These are phyloP conservation scores for Smallanthus sonchifolius DNA, from an alignment of 129 eudicot species.

Conservation along the genomic window DNA sequence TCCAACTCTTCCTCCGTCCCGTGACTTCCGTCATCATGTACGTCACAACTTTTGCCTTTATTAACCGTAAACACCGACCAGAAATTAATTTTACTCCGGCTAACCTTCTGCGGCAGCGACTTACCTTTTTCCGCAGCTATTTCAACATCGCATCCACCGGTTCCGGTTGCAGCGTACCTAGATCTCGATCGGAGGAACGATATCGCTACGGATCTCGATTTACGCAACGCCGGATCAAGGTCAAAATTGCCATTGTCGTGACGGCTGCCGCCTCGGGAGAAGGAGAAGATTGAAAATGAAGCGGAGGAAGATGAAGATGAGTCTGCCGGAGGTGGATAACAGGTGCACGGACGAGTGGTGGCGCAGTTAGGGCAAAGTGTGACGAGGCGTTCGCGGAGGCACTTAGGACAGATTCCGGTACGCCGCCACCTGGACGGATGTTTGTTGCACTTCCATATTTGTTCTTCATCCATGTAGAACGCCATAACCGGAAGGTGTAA, in stretches of 20 bases:
- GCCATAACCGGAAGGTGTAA: constrained; percentile 28
- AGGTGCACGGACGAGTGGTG: constrained; percentile 54
- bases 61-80: constrained; percentile 43
- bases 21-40: background rate
- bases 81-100: constrained; percentile 37
- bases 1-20: background rate
- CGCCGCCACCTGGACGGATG: constrained; percentile 67
- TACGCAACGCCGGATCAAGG: constrained; percentile 56
- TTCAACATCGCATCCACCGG: background rate
- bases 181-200: constrained; percentile 55
- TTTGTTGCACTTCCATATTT: constrained; percentile 68
- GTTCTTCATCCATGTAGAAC: constrained; percentile 55
- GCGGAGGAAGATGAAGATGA: constrained; percentile 32
- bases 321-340: constrained; percentile 31
- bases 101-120: constrained; percentile 6
- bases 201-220: constrained; percentile 60
- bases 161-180: constrained; percentile 10
- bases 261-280: constrained; percentile 35
- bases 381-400: constrained; percentile 75
- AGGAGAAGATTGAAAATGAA: constrained; percentile 27
- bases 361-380: constrained; percentile 69
- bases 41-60: constrained; percentile 40
- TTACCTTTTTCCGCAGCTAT: background rate
- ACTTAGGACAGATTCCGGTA: constrained; percentile 75
- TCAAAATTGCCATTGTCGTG: constrained; percentile 25